Evolutionary conservation across 345 rosid species (phyloP).

Genomic region (Euphorbia tirucalli): DNA sequence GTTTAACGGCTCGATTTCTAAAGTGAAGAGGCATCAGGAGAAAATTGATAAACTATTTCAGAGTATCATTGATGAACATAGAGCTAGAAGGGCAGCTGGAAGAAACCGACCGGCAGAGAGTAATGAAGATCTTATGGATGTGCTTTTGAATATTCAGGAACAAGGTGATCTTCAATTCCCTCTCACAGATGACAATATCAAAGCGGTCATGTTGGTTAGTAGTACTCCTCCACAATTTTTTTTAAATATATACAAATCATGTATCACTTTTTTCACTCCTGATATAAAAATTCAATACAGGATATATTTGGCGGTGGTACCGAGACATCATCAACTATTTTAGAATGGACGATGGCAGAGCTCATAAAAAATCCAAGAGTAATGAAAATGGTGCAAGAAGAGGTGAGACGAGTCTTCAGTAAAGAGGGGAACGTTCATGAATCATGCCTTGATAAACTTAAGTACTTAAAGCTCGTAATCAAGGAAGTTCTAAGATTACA

Average conservation of each 20-base stretch:
- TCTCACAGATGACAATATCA: slow-evolving; percentile 5
- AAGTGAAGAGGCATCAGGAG: neutral
- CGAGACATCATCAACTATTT: slow-evolving; percentile 3
- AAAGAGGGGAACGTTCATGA: slow-evolving; percentile 1
- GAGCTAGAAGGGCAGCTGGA: too few species aligned
- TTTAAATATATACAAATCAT: neutral
- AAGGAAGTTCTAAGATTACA: slow-evolving; percentile 17
- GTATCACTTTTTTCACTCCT: neutral
- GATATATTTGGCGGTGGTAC: slow-evolving; percentile 3
- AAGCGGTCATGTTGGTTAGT: slow-evolving; percentile 11
- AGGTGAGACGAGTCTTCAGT: slow-evolving; percentile 3
- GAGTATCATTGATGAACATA: slow-evolving; percentile 5
- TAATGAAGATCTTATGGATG: slow-evolving; percentile 7
- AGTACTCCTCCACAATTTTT: neutral
- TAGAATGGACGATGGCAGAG: slow-evolving; percentile 14
- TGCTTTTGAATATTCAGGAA: slow-evolving; percentile 5
- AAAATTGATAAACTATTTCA: neutral
- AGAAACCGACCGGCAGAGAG: too few species aligned
- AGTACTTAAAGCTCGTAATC: slow-evolving; percentile 8
- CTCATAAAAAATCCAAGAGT: slow-evolving; percentile 14
- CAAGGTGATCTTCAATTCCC: slow-evolving; percentile 1
- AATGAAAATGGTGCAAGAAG: slow-evolving; percentile 14
- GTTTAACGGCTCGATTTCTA: neutral
- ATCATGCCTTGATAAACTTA: neutral
- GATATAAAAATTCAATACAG: neutral